These are phyloP conservation scores for Sanchytrium tribonematis DNA, from an alignment of 371 early-diverging fungal genomes.

Conservation along the genomic window DNA sequence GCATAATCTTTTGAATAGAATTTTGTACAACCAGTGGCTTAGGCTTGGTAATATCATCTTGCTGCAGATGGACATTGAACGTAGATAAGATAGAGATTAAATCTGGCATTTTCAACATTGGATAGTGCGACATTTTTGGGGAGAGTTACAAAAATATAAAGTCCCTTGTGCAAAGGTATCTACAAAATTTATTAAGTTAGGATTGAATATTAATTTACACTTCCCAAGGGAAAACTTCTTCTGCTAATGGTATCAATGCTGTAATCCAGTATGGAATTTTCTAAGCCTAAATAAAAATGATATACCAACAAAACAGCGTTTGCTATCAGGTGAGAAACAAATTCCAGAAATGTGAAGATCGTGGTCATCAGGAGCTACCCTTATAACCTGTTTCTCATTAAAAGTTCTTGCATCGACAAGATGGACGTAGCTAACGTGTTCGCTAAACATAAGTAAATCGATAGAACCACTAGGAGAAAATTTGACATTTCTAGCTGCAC, in stretches of 20 bases:
- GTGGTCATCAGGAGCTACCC: conserved; percentile 16
- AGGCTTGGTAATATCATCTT: neutral
- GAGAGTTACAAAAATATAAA: too few relatives aligned
- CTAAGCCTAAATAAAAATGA: conserved; percentile 11
- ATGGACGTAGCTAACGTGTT: conserved; percentile 56
- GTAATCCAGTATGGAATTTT: conserved; percentile 17
- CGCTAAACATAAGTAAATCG: conserved; percentile 48
- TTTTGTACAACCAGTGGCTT: neutral
- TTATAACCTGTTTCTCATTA: conserved; percentile 30
- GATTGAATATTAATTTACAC: neutral
- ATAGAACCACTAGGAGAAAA: conserved; percentile 46
- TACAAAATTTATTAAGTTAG: too few relatives aligned
- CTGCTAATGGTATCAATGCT: conserved; percentile 20
- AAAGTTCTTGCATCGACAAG: conserved; percentile 60
- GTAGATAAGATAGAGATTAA: neutral
- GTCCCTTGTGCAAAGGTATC: too few relatives aligned
- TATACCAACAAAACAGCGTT: conserved; percentile 45
- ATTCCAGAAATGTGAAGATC: conserved; percentile 58
- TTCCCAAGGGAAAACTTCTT: conserved; percentile 19
- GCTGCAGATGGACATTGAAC: neutral
- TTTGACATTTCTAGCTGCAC: conserved; percentile 53
- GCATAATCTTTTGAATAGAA: neutral
- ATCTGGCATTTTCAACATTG: neutral
- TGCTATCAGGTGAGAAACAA: conserved; percentile 39
- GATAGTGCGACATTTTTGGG: too few relatives aligned